These are phyloP conservation scores for Thielaviopsis musarum DNA, from an alignment of 2,329 filamentous ascomycete genomes.

Conservation along the genomic window DNA sequence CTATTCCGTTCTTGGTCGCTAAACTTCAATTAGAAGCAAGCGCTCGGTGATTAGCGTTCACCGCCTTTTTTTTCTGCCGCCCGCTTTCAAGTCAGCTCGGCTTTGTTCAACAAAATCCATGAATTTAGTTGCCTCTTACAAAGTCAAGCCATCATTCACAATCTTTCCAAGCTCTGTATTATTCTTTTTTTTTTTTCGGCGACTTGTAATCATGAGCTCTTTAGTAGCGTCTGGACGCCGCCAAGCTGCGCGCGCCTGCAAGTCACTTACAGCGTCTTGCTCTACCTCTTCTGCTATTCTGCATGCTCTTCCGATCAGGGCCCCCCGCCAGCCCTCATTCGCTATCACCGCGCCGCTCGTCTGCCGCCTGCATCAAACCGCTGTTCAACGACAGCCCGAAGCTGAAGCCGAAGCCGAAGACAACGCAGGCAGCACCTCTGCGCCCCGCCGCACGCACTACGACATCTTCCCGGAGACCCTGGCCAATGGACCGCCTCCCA, in stretches of 20 bases:
- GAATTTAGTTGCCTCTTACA: neutral
- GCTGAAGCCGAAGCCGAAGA: neutral
- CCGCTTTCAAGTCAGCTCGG: neutral
- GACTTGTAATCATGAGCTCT: neutral
- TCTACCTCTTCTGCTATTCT: neutral
- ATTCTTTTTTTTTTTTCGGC: neutral
- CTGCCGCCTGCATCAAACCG: conserved; percentile 10
- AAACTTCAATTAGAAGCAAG: neutral
- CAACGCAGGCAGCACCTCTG: too few species aligned
- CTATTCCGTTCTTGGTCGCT: neutral
- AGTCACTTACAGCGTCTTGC: neutral
- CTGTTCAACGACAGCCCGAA: neutral
- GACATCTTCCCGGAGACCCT: conserved; percentile 73
- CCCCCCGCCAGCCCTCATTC: neutral
- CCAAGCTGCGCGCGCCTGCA: conserved; percentile 1
- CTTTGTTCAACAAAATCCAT: neutral
- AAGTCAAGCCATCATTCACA: neutral
- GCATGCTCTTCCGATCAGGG: neutral
- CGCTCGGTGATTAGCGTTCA: neutral
- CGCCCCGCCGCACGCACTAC: conserved; percentile 47
- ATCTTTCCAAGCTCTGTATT: neutral
- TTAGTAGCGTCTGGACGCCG: neutral
- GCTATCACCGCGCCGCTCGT: conserved; percentile 11
- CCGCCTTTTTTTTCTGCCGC: conserved; percentile 7
- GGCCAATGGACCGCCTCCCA: conserved; percentile 59